Base-by-base conservation (phyloP, 768 basidiomycete genomes). In the Lentinus tigrinus region DNA sequence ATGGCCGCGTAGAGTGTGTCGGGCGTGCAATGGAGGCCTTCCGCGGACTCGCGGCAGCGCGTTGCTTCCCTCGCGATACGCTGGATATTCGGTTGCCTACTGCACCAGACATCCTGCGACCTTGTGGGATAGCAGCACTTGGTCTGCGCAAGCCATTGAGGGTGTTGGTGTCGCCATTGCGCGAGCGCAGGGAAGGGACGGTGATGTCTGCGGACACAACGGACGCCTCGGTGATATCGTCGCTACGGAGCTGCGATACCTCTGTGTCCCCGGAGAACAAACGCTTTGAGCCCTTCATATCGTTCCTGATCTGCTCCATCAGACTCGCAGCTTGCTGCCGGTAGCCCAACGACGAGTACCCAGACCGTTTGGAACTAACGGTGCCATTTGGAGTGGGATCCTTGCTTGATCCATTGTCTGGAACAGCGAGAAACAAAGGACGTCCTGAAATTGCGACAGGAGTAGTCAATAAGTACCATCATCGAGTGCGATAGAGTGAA, bases 241-340 rank as follows among this genome's bases (percentile, higher is more conserved):
- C 21, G 42, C 39, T 50, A n/a, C 31, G 60, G n/a, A 49, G 69
- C 58, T 75, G 78, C 17, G 83, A 83, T 47, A 75, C 58, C 16
- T 87, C 85, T 0, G 84, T 85, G 17, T 88, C 87, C 5, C 78
- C 79, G 2, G 88, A 88, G 67, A 89, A 88, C 2, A 90, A 65
- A 13, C 88, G 85, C 70, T 91, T 91, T 51, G 82, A 81, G 4
- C 85, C 81, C 65, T 83, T 85, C 80, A 92, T 84, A 64, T 91
- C 90, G 56, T 78, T 81, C 72, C 88, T 88, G 62, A 95, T 93
- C 63, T 92, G 89, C 24, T 88, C 88, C 89, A 95, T 93, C 46
- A 95, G 72, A 24, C 78, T 84, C 9, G 84, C 89, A 13, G 91
- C 93, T 63, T 91, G 85, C 63, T 84, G 78, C 40, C 92, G 83